Evolutionary conservation across 2,329 filamentous ascomycete genomes (phyloP), one percentile per base, ranked within the genome.

Genomic region (Arthrobotrys musiformis): DNA sequence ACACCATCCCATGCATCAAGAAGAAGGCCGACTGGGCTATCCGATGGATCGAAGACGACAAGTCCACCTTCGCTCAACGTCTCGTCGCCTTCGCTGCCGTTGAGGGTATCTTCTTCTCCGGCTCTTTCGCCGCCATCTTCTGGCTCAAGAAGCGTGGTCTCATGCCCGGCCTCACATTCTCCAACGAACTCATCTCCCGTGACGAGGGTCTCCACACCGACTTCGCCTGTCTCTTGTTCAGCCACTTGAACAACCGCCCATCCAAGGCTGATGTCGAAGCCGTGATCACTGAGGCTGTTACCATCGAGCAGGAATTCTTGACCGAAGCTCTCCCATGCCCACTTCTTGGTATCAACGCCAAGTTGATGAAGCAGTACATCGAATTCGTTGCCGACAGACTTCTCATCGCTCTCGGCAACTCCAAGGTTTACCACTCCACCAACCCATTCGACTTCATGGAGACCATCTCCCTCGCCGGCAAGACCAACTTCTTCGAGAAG

Each of bases 401-500:
- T 37, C 89, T 99, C 37, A 87, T 98, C 74, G 91, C 95, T 33
- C 92, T 99, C 54, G 95, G 95, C 82, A 97, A 97, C 85, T 89
- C 92, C 82, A 98, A 97, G 88, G 88, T 92, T 82, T 99, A 97
- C 90, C 92, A 95, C 83, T 87, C 91, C 26, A 89, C 91, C 84
- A 99, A 99, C 87, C 95, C 95, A 84, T 99, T 99, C 84, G 95
- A 99, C 88, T 99, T 99, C 86, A 99, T 99, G 95, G 95, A 99
- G 89, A 97, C 97, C 86, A 99, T 99, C 85, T 98, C 95, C 22
- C 89, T 99, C 9, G 93, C 93, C 63, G 95, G 95, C 85, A 99
- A 99, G 92, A 99, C 95, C 84, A 99, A 99, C 90, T 99, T 99
- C 90, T 99, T 99, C 84, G 95, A 99, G 91, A 99, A 99, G 92